Conservation (phyloP, 192 early-diverging fungal species). For the Phycomyces blakesleeanus region DNA sequence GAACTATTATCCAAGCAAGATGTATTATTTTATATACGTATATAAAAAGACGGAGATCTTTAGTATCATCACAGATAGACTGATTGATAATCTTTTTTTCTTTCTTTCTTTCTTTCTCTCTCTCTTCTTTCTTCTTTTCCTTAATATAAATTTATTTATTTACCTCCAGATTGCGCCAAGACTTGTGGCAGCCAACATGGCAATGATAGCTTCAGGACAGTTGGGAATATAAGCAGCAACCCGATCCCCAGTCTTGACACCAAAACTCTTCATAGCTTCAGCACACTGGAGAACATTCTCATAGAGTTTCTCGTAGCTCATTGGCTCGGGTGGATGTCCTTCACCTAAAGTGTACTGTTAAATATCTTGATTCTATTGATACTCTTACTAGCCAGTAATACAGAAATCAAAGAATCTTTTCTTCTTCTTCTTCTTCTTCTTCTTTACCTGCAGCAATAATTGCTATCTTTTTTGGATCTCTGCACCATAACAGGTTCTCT, state of each 20-base stretch:
- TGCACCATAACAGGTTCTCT: conserved; percentile 75
- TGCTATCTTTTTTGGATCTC: conserved; percentile 43
- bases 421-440: too few relatives aligned
- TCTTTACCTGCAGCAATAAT: conserved; percentile 53
- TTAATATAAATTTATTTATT: background rate
- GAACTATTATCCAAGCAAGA: conserved; percentile 43
- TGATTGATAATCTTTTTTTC: conserved; percentile 5
- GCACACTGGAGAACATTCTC: conserved; percentile 65
- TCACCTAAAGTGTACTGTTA: conserved; percentile 35
- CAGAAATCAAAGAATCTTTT: too few relatives aligned
- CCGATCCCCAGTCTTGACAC: conserved; percentile 77
- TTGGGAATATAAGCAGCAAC: conserved; percentile 90
- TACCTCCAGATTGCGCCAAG: conserved; percentile 89
- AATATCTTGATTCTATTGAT: background rate
- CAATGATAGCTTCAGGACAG: conserved; percentile 74
- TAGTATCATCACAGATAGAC: background rate
- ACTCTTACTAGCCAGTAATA: background rate
- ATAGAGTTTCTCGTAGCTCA: conserved; percentile 74
- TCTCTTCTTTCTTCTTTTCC: background rate
- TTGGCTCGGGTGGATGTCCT: conserved; percentile 25
- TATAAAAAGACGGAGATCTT: background rate
- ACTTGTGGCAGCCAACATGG: conserved; percentile 73
- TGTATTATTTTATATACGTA: background rate
- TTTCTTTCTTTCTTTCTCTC: background rate
- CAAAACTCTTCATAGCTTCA: conserved; percentile 65